Evolutionary conservation across 2,329 filamentous ascomycete genomes (phyloP).

Genomic region (Didymosphaeria variabile): DNA sequence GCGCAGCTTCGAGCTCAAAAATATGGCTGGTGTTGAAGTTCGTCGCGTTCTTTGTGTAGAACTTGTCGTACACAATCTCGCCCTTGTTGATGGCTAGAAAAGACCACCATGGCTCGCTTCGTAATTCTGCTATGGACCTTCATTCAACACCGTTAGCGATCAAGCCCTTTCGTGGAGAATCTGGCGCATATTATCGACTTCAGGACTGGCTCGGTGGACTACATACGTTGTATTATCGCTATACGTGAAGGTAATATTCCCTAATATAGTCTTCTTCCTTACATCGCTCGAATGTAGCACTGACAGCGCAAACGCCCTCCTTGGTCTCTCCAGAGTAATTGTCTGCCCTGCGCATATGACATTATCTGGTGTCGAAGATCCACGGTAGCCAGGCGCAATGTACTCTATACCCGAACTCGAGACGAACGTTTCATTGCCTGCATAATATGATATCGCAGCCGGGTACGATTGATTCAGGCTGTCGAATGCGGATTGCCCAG

Average conservation of each 20-base stretch:
- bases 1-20: conserved; percentile 55
- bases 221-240: conserved; percentile 51
- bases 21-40: conserved; percentile 58
- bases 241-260: conserved; percentile 56
- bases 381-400: conserved; percentile 54
- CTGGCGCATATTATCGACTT: neutral
- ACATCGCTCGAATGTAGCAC: conserved; percentile 57
- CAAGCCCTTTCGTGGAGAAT: neutral
- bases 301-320: conserved; percentile 54
- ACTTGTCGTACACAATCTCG: conserved; percentile 54
- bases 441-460: conserved; percentile 25
- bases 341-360: conserved; percentile 55
- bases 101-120: conserved; percentile 56
- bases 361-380: conserved; percentile 49
- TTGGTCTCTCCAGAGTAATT: conserved; percentile 43
- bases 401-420: conserved; percentile 54
- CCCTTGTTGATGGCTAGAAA: conserved; percentile 58
- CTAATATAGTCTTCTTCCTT: conserved; percentile 50
- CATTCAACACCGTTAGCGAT: neutral
- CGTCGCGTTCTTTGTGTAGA: conserved; percentile 52
- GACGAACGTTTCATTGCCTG: conserved; percentile 50
- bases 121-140: conserved; percentile 51
- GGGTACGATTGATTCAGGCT: conserved; percentile 55
- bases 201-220: too few relatives aligned
- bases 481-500: conserved; percentile 60